Conservation (phyloP, 2,329 filamentous ascomycete species). For the Sporothrix phasma region DNA sequence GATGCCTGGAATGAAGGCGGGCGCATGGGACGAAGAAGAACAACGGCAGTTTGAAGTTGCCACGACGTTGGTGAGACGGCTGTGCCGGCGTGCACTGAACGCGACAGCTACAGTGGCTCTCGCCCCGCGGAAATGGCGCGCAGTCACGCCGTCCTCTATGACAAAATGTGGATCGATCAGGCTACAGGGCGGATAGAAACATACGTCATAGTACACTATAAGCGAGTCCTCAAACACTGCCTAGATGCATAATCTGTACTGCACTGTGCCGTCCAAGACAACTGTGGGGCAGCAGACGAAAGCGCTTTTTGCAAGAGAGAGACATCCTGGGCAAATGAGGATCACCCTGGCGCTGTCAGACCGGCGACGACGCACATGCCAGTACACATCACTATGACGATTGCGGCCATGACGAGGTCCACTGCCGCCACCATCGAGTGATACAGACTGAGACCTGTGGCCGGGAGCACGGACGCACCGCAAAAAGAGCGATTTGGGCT, state of each 20-base stretch:
- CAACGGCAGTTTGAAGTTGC: background rate
- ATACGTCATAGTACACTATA: background rate
- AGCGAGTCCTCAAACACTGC: background rate
- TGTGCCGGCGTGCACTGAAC: background rate
- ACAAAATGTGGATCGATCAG: background rate
- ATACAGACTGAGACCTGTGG: background rate
- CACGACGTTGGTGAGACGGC: background rate
- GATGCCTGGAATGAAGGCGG: no score
- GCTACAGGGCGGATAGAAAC: background rate
- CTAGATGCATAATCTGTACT: background rate
- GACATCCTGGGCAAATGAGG: background rate
- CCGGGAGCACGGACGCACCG: background rate
- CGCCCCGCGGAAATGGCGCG: slow-evolving; percentile 16
- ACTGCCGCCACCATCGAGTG: background rate
- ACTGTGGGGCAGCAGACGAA: background rate
- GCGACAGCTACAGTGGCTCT: background rate
- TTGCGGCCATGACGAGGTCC: slow-evolving; percentile 4
- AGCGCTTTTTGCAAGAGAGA: background rate
- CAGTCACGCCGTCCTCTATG: slow-evolving; percentile 15
- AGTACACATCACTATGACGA: slow-evolving; percentile 4
- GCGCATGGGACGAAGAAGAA: background rate
- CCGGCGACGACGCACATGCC: background rate
- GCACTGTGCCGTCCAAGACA: background rate
- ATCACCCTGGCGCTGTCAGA: background rate
- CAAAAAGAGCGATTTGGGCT: background rate